Percentiles rank a stretch among this genome's conserved stretches.
phyloP scores from a whole-genome alignment of 495 filamentous ascomycete species.

The Penicillium waksmanii region DNA sequence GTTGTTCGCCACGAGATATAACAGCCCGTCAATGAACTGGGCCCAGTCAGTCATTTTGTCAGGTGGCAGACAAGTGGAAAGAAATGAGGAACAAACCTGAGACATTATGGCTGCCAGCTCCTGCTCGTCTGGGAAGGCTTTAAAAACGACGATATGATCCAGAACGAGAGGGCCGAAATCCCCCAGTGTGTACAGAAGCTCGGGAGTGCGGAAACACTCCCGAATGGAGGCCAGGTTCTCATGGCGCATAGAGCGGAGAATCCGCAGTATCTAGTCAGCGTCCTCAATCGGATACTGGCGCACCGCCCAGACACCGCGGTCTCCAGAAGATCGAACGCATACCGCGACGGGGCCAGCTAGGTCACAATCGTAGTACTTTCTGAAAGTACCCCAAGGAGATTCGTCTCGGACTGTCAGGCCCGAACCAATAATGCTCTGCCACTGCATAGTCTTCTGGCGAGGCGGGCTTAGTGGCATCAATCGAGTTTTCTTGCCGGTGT shows the following conservation, averaged over 20 bases:
- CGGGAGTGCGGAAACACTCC: slow-evolving; percentile 14
- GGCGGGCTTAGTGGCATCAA: neutral
- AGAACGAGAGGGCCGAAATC: slow-evolving; percentile 22
- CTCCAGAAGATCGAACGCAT: slow-evolving; percentile 9
- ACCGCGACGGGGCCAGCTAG: neutral
- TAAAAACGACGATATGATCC: slow-evolving; percentile 22
- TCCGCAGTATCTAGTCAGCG: slow-evolving; percentile 11
- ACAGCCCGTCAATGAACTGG: slow-evolving; percentile 19
- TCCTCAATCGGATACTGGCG: slow-evolving; percentile 14
- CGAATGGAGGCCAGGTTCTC: slow-evolving; percentile 17
- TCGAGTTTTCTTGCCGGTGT: neutral
- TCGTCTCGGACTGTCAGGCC: neutral
- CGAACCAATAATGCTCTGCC: neutral
- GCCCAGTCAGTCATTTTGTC: slow-evolving; percentile 6
- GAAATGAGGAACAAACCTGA: slow-evolving; percentile 14
- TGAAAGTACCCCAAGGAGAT: neutral
- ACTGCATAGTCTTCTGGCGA: neutral
- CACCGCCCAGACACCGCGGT: slow-evolving; percentile 12
- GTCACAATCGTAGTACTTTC: neutral
- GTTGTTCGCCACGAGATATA: slow-evolving; percentile 10
- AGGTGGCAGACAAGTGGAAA: neutral
- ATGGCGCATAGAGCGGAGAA: slow-evolving; percentile 13
- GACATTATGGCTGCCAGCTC: slow-evolving; percentile 23
- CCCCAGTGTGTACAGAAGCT: slow-evolving; percentile 18
- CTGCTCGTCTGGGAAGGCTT: slow-evolving; percentile 19